Percentiles rank a stretch among this genome's conserved stretches.
These are phyloP conservation scores for Prunus davidiana DNA, from an alignment of 306 rosid genomes.

Conservation along the genomic window DNA sequence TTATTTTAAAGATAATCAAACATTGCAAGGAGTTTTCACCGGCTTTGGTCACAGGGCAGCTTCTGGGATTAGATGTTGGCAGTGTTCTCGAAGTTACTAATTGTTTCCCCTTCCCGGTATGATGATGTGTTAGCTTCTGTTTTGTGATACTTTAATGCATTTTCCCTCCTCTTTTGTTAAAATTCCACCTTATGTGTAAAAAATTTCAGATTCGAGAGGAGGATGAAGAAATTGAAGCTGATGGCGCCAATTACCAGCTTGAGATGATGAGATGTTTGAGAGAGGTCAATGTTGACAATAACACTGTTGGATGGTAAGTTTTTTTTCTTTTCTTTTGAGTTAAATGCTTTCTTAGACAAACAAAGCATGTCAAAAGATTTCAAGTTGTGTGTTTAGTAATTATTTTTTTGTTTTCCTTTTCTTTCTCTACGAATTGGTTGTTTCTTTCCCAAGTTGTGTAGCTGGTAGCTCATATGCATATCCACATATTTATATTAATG, in stretches of 20 bases:
- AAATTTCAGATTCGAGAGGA: slow-evolving; percentile 68
- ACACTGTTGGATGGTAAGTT: slow-evolving; percentile 91
- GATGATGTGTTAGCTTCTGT: not conserved
- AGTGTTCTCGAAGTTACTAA: slow-evolving; percentile 97
- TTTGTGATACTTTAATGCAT: not conserved
- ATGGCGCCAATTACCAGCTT: slow-evolving; percentile 98
- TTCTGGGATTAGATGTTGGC: slow-evolving; percentile 96
- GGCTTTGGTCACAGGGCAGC: slow-evolving; percentile 90
- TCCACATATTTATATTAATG: not conserved
- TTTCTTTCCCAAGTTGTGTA: not conserved
- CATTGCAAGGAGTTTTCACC: slow-evolving; percentile 98
- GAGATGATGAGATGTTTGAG: slow-evolving; percentile 99
- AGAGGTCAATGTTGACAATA: slow-evolving; percentile 97
- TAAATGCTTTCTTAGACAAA: not conserved
- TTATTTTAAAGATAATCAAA: slow-evolving; percentile 87
- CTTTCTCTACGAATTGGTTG: not conserved
- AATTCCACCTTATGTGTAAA: no score
- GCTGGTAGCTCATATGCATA: not conserved
- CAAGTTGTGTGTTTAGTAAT: not conserved
- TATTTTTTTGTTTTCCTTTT: no score
- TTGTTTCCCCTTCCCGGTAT: slow-evolving; percentile 96
- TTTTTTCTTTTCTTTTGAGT: not conserved
- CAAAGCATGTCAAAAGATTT: not conserved
- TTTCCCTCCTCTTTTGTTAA: not conserved
- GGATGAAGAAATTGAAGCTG: slow-evolving; percentile 97